Evolutionary conservation across 2,329 filamentous ascomycete species (phyloP), one percentile per base, ranked within the genome.

Genomic region (Rhynchosporium secalis): DNA sequence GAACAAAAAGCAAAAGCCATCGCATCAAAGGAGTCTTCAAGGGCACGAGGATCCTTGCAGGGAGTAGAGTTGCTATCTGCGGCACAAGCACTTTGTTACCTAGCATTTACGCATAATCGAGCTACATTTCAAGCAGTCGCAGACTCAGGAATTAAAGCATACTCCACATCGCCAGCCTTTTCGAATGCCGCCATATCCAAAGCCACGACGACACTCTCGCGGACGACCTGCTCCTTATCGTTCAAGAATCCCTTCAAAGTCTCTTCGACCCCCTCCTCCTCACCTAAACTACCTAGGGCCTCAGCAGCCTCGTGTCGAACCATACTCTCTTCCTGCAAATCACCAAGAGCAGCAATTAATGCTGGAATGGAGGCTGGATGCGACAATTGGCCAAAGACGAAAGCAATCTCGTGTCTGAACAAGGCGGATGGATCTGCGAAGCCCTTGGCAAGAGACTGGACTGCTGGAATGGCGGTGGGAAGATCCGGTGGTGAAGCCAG

Each of bases 151-250:
- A 98, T 88, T 72, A 96, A 83, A 52, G 95, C 95, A 80, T 99
- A 99, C 75, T 99, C 93, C 38, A 86, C 80, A 77, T 96, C 86
- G 47, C 91, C 90, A 69, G 87, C 90, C 80, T 90, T 92, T 81
- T 99, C 95, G 73, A 92, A 97, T 74, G 97, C 94, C 10, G 93
- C 95, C 92, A 99, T 99, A 76, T 99, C 95, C 68, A 99, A 81
- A 49, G 95, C 95, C 61, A 99, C 95, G 70, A 97, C 86, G 45
- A 96, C 88, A 76, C 94, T 98, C 74, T 99, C 95, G 63, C 92
- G 86, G 47, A 99, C 95, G 5, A 99, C 93, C 75, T 91, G 86
- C 77, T 98, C 94, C 65, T 92, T 86, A 75, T 99, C 96, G 67
- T 96, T 80, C 68, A 98, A 78, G 78, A 97, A 98, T 66, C 81